These are phyloP conservation scores for Eutrema japonicum DNA, from an alignment of 345 rosid species.

Conservation along the genomic window DNA sequence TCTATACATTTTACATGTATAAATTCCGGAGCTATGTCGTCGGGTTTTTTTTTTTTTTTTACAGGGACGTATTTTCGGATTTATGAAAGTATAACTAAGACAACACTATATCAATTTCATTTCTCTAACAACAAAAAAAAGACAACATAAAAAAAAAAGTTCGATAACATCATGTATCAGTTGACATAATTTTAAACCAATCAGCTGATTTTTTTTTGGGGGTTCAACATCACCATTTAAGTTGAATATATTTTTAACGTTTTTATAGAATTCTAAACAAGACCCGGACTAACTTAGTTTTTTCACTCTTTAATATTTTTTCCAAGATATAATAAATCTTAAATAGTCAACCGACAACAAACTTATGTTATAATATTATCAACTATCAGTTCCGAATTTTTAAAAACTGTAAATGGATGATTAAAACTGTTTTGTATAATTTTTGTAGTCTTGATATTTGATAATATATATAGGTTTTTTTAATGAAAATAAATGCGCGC, in stretches of 20 bases:
- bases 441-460: too few relatives aligned
- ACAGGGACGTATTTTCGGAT: neutral
- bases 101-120: too few relatives aligned
- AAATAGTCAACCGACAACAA: neutral
- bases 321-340: too few relatives aligned
- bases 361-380: neutral
- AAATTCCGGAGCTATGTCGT: neutral
- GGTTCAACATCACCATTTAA: neutral
- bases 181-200: neutral
- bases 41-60: neutral
- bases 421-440: too few relatives aligned
- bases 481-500: too few relatives aligned
- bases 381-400: neutral
- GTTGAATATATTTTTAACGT: neutral
- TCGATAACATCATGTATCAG: neutral
- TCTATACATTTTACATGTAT: neutral
- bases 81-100: neutral
- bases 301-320: too few relatives aligned
- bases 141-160: too few relatives aligned
- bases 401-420: too few relatives aligned
- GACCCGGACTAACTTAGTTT: too few relatives aligned
- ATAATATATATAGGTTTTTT: too few relatives aligned
- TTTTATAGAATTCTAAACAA: neutral
- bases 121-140: too few relatives aligned
- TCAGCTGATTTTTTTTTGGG: neutral